phyloP scores from a whole-genome alignment of 768 basidiomycete species.

The Agaricus sinodeliciosus region DNA sequence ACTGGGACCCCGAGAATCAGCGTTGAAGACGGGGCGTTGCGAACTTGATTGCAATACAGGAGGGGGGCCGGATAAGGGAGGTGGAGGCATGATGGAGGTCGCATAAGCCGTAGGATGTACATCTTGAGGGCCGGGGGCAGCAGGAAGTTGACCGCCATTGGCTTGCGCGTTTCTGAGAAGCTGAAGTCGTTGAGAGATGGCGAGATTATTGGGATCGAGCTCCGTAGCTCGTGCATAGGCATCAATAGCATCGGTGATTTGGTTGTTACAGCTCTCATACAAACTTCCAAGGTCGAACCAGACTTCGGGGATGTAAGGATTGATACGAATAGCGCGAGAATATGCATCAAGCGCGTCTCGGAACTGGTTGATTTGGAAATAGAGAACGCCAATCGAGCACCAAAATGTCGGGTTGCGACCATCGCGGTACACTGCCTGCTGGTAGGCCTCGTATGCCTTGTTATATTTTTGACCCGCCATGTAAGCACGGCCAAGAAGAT shows the following conservation, averaged over 20 bases:
- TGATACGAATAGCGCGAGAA: slow-evolving; percentile 96
- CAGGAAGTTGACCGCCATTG: slow-evolving; percentile 68
- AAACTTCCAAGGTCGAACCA: slow-evolving; percentile 97
- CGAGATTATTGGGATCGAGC: slow-evolving; percentile 79
- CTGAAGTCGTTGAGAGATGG: slow-evolving; percentile 76
- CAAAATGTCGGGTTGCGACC: slow-evolving; percentile 99
- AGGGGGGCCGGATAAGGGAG: slow-evolving; percentile 61
- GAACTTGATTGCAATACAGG: slow-evolving; percentile 49
- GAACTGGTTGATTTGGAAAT: slow-evolving; percentile 99
- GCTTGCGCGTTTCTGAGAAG: slow-evolving; percentile 76
- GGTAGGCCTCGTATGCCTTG: slow-evolving; percentile 99
- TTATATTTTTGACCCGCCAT: slow-evolving; percentile 99
- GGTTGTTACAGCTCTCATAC: slow-evolving; percentile 98
- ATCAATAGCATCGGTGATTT: slow-evolving; percentile 97
- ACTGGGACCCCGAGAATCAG: slow-evolving; percentile 61
- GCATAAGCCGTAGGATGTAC: slow-evolving; percentile 96
- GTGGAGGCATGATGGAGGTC: slow-evolving; percentile 65
- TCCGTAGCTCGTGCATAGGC: slow-evolving; percentile 95
- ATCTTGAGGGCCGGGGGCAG: slow-evolving; percentile 90
- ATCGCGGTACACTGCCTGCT: slow-evolving; percentile 98
- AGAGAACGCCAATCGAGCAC: slow-evolving; percentile 98
- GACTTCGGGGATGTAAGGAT: slow-evolving; percentile 92
- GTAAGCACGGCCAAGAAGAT: slow-evolving; percentile 94
- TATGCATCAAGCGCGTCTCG: slow-evolving; percentile 98
- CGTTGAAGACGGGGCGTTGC: slow-evolving; percentile 51